These are phyloP conservation scores for Neofusicoccum sp. DNA, from an alignment of 2,329 filamentous ascomycete species.

Conservation along the genomic window DNA sequence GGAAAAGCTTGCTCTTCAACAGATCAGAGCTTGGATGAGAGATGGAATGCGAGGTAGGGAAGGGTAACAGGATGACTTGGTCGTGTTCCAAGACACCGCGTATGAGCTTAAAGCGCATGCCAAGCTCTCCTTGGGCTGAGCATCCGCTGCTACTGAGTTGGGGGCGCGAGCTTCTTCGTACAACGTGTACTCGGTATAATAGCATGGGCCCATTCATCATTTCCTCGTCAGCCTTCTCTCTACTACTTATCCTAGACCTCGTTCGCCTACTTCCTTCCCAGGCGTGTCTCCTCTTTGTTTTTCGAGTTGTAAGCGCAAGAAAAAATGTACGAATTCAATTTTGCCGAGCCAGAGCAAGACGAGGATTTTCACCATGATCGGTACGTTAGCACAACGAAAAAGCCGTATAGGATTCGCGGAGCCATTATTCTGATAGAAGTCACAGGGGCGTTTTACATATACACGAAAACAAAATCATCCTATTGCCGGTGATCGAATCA, in stretches of 20 bases:
- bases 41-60: too few species aligned
- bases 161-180: not conserved
- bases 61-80: not conserved
- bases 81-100: not conserved
- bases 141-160: not conserved
- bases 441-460: not conserved
- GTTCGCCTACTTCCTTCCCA: not conserved
- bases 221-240: not conserved
- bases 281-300: too few species aligned
- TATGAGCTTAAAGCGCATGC: constrained; percentile 1
- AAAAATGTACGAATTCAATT: constrained; percentile 6
- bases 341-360: not conserved
- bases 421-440: too few species aligned
- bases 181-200: not conserved
- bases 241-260: not conserved
- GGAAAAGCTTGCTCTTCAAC: not conserved
- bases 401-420: not conserved
- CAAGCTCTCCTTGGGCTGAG: not conserved
- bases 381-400: not conserved
- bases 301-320: too few species aligned
- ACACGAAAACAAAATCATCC: not conserved
- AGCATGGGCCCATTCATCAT: not conserved
- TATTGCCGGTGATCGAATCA: not conserved
- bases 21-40: too few species aligned
- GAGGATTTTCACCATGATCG: not conserved